Base-by-base conservation (phyloP, 2,329 filamentous ascomycete genomes). In the Neonectria ditissima region DNA sequence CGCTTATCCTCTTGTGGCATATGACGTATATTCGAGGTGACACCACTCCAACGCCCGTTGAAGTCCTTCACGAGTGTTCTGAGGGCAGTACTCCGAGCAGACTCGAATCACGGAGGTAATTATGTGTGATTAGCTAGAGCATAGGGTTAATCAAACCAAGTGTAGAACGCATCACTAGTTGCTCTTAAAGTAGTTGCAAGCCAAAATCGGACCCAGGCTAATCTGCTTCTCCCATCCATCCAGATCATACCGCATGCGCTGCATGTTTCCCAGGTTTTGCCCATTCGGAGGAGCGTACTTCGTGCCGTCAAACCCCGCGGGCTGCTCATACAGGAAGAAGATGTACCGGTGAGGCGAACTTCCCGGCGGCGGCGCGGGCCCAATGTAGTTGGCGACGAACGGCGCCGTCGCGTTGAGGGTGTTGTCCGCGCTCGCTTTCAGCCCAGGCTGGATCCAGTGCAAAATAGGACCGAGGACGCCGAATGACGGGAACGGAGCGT, bases 291-390 rank as follows among this genome's bases (percentile, higher is more conserved):
- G 76, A 22, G 75, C 75, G 65, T 78, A 74, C 67, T 75, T 26
- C 60, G 71, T 41, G 9, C 5, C 55, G 5, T 69, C 62, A 39
- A 65, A 69, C 2, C n/a, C 59, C 2, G 26, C 55, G 0, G 83
- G 83, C 71, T 86, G 81, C 65, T 84, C 80, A 62, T 81, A 86
- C 22, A 86, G 69, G 62, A 84, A 77, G 68, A 85, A 86, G 4
- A 78, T 59, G 67, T 86, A 86, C 0, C 84, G 81, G 72, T 86
- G 83, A 10, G 84, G 81, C 8, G 75, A 66, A 59, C 81, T 82
- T 7, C 74, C 67, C 1, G 80, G 80, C 13, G 83, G 83, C n/a
- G 84, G 83, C 4, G 76, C 78, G 2, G 84, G 83, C 0, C 77
- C 80, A 52, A 83, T 78, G 66, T 82, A 86, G 48, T 79, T 71